Evolutionary conservation across 371 early-diverging fungal species (phyloP), one percentile per base, ranked within the genome.

Genomic region (Zychaea mexicana): DNA sequence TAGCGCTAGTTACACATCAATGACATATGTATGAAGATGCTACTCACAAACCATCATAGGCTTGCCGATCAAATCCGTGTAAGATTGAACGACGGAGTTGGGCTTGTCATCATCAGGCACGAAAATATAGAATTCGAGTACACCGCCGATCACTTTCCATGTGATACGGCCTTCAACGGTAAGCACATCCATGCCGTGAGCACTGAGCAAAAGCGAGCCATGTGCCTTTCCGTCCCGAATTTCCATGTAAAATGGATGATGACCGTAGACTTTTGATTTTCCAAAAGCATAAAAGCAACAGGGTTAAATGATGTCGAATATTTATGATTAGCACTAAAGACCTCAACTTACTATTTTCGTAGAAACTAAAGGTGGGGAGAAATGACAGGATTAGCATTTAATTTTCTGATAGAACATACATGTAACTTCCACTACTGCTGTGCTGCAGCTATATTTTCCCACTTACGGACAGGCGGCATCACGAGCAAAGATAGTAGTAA

Each of bases 151-250:
- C 27, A 83, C 78, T 52, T 88, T 86, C 59, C 58, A 65, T 10
- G 65, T 83, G 21, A 92, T 72, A 21, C 82, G 83, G 24, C 71
- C 70, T 26, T 80, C 72, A 0, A 68, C 60, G 27, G 88, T 68
- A 30, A 84, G 71, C 9, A 92, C 80, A 69, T 92, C 93, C 93
- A 92, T 92, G 22, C 91, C 93, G 55, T 92, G 87, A 30, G 83
- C 73, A 66, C 83, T 88, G 62, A 86, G 69, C 42, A 92, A 58
- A 28, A 89, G 77, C 2, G 66, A 68, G 27, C 82, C 85, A 49
- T 92, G 92, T 12, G 88, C 80, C 39, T 72, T 62, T n/a, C 85
- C 85, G n/a, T 81, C 64, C 22, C 90, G 80, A 56, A 88, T 73
- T 72, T 92, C 93, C 45, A 86, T 77, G 67, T 92, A 88, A 55